Base-by-base conservation (phyloP, 805 yeast species). In the Candida methanosorbosa region DNA sequence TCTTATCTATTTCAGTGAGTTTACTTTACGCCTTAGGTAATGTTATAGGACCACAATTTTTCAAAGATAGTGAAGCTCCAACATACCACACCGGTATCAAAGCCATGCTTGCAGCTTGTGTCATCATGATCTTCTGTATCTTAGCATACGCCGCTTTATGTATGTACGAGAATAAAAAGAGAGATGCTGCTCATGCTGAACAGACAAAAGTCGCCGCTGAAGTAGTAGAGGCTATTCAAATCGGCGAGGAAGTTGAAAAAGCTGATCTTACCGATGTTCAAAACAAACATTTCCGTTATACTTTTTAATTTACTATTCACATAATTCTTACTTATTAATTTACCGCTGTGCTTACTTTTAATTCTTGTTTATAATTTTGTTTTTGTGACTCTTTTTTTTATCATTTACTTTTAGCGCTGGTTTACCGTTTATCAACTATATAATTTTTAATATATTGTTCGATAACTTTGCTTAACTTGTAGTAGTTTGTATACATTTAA, bases 1-100 rank as follows among this genome's bases (percentile, higher is more conserved):
- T 46, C 42, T 38, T 41, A 35, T 61, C 60, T 9, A 46, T 52
- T 22, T 40, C 48, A 16, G 33, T 35, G 13, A 27, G 31, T 18
- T 19, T 31, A 13, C 23, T 31, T 8, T 31, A 31, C 11, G 34
- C 34, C 3, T 31, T 31, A 15, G 34, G 34, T 31, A 31, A 31
- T 14, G 34, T 31, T 31, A 31, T 31, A 23, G 84, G 82, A 0
- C 83, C 86, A 3, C 81, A 77, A 45, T 56, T 75, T 45, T 77
- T 78, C 54, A 66, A 72, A 41, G 61, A 61, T 0, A 43, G 59
- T 15, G 64, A 71, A 37, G 66, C 70, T 11, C 82, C 82, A 21
- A 53, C 59, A 12, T 78, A 75, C 43, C 59, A 54, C 9, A 33
- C 33, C 5, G 39, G 39, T 33, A 36, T 36, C 21, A 33, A 26